Conservation (phyloP, 305 asterid species). For the Fraxinus paxiana region DNA sequence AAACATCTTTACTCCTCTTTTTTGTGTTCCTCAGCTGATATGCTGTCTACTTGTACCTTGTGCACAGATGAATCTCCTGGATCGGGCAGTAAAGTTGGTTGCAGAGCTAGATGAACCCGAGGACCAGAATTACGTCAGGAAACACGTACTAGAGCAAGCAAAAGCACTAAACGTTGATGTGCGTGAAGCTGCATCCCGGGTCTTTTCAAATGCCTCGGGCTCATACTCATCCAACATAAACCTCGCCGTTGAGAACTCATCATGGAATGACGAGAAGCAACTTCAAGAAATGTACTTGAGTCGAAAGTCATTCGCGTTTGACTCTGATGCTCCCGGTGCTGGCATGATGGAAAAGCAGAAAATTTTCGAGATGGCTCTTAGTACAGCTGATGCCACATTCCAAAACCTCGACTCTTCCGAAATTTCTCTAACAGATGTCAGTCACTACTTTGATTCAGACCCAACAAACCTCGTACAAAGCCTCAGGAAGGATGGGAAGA, state of each 20-base stretch:
- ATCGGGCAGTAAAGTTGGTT: constrained; percentile 94
- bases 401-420: constrained; percentile 96
- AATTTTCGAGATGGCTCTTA: constrained; percentile 90
- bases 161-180: constrained; percentile 62
- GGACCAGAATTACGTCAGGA: constrained; percentile 65
- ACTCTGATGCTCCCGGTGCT: constrained; percentile 83
- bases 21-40: background rate
- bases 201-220: constrained; percentile 90
- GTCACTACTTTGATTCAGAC: constrained; percentile 94
- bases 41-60: constrained; percentile 3
- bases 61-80: constrained; percentile 85
- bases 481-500: constrained; percentile 89
- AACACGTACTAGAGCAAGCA: constrained; percentile 53
- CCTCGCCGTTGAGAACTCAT: constrained; percentile 90
- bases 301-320: constrained; percentile 91
- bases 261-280: constrained; percentile 98
- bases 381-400: constrained; percentile 96
- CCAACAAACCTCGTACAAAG: constrained; percentile 95
- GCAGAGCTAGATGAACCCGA: constrained; percentile 93
- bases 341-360: constrained; percentile 89
- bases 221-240: constrained; percentile 88
- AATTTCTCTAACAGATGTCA: constrained; percentile 90
- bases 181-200: constrained; percentile 86
- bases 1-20: background rate
- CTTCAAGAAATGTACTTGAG: constrained; percentile 98